These are phyloP conservation scores for Dryas drummondii DNA, from an alignment of 306 rosid species.

Conservation along the genomic window DNA sequence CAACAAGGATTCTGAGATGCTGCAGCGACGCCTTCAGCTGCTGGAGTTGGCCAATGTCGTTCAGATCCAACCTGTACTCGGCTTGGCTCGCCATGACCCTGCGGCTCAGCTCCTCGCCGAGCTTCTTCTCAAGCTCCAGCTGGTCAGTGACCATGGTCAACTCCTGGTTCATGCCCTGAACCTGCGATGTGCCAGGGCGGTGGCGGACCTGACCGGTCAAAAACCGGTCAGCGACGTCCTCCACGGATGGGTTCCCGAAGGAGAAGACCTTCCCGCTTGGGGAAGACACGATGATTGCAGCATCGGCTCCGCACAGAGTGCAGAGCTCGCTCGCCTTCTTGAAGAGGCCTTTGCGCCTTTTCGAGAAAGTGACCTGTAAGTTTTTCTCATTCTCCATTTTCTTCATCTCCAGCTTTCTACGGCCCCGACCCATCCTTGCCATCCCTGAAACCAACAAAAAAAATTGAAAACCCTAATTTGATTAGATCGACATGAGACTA, in stretches of 20 bases:
- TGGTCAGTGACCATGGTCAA: conserved; percentile 18
- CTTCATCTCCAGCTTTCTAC: conserved; percentile 44
- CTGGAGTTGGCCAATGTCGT: conserved; percentile 17
- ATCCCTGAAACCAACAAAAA: not conserved
- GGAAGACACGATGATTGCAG: conserved; percentile 42
- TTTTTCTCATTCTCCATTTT: conserved; percentile 37
- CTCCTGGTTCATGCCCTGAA: conserved; percentile 20
- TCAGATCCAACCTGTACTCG: conserved; percentile 22
- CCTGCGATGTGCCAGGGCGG: conserved; percentile 12
- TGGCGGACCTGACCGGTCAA: no score
- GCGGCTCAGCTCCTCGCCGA: conserved; percentile 12
- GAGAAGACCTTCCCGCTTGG: conserved; percentile 43
- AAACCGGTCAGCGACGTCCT: conserved; percentile 21
- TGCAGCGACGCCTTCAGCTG: conserved; percentile 17
- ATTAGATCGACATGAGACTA: no score
- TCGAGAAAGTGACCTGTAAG: conserved; percentile 54
- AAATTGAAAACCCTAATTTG: no score
- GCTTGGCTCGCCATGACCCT: conserved; percentile 2
- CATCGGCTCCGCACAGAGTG: conserved; percentile 39
- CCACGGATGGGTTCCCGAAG: conserved; percentile 43
- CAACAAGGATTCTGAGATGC: conserved; percentile 31
- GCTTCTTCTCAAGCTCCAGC: conserved; percentile 23
- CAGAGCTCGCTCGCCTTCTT: conserved; percentile 57
- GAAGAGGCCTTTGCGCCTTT: conserved; percentile 49
- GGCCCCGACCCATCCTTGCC: conserved; percentile 37